Evolutionary conservation across 2,329 filamentous ascomycete genomes (phyloP), one percentile per base, ranked within the genome.

Genomic region (Purpureocillium lavendulum): DNA sequence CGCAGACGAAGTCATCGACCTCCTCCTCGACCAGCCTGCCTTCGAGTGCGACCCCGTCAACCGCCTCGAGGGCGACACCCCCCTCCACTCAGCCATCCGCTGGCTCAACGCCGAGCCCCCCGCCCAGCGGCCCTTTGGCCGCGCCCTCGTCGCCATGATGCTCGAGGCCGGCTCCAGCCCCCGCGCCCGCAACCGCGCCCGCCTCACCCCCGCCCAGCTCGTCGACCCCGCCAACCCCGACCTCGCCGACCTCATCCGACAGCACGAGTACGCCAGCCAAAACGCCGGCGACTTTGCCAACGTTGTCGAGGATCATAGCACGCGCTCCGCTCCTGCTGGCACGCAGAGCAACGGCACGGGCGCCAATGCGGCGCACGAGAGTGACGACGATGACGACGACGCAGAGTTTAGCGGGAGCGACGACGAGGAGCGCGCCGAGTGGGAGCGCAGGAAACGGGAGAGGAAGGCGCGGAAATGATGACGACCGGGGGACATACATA

Each of bases 21-120:
- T 78, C 53, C 79, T 94, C 41, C 81, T 92, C 49, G 85, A 92
- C 68, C 84, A 90, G 61, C 80, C 84, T 49, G 79, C 82, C 50
- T 82, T 94, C 60, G 87, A 92, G 65, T 90, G 88, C 66, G 87
- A 94, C 66, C 83, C 84, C 40, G 54, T 80, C 53, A 83, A 80
- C 66, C 76, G 75, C 51, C 59, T 73, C 54, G 84, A 90, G 43
- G 73, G 76, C 45, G 85, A 92, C 62, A 89, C 85, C 3, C 84
- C 84, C 24, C 71, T 94, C 43, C 87, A 94, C 71, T 77, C 77
- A 55, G 85, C 80, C 40, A 78, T 92, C 50, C 75, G 82, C 54
- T 90, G 79, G 71, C 75, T 84, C 65, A 89, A 89, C 70, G 64
- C 66, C 40, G 74, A 85, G 53, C 71, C 74, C 29, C 66, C 71